Base-by-base conservation (phyloP, 768 basidiomycete species). In the Suillus plorans region DNA sequence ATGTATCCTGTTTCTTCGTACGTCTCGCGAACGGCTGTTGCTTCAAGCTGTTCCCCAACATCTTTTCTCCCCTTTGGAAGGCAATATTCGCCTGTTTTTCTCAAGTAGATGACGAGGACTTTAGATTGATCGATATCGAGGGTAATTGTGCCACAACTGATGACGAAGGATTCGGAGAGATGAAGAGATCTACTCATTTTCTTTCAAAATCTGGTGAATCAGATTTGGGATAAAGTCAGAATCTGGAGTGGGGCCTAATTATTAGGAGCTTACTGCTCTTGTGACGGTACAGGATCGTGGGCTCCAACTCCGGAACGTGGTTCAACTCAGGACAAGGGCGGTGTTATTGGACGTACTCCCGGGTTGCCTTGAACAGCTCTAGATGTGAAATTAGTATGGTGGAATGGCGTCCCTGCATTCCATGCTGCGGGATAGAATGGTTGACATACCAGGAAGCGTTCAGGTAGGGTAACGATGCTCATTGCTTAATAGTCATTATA, bases 21-120 rank as follows among this genome's bases (percentile, higher is more conserved):
- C 0, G 87, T 86, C 74, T 90, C 88, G 20, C 89, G 79, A 6
- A 86, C 66, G 0, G 88, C 87, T 2, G 87, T 78, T 1, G 63
- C 68, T 62, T 84, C 81, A 20, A 86, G 75, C 6, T 77, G 74
- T 73, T 89, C 88, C 1, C 82, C 82, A 25, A 78, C 71, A 70
- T 89, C 86, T 69, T 89, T 88, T 39, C 86, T 80, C 6, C 87
- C 89, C 66, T 88, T 89, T 41, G 89, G 85, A 14, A 89, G 81
- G 6, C 86, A 68, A 68, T 74, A 79, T 13, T 68, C 45, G 13
- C 61, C 55, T 57, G 36, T 60, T 18, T 14, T 62, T 39, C 45
- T 47, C 37, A 31, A 59, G 45, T 47, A 47, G 45, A 47, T 47
- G n/a, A 47, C n/a, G 45, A 47, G 45, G n/a, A n/a, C 45, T 47